A percentile compares a stretch with the other conserved stretches of the same genome.
Conservation (phyloP, 2,329 filamentous ascomycete species). For the Lomentospora prolificans region DNA sequence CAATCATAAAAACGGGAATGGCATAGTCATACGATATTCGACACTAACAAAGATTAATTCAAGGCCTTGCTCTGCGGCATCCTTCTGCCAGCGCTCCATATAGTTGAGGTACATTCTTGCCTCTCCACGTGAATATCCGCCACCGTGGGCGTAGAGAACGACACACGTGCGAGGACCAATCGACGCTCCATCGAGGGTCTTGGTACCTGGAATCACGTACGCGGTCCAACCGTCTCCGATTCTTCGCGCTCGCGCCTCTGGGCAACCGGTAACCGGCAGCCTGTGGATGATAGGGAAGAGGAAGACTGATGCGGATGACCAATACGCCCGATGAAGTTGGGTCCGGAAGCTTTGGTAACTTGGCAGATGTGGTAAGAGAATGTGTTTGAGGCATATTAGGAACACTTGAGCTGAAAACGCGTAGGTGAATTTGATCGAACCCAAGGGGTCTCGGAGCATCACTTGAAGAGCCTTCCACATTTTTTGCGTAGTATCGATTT, state of each 20-base stretch:
- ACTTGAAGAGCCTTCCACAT: not conserved
- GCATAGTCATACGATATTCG: not conserved
- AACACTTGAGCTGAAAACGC: not conserved
- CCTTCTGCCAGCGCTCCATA: not conserved
- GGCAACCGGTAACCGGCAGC: not conserved
- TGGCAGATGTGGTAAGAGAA: not conserved
- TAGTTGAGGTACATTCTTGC: conserved; percentile 1
- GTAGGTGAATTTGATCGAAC: not conserved
- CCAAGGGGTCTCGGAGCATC: not conserved
- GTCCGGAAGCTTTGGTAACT: not conserved
- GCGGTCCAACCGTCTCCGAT: not conserved
- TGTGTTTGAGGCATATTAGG: not conserved
- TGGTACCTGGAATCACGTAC: not conserved
- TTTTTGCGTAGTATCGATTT: not conserved
- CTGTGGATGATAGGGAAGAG: not conserved
- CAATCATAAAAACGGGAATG: not conserved
- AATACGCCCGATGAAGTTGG: not conserved
- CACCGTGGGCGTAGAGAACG: not conserved
- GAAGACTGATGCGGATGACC: not conserved
- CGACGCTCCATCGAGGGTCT: not conserved
- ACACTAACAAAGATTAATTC: not conserved
- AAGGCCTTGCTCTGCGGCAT: not conserved
- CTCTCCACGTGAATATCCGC: not conserved
- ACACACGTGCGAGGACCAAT: not conserved
- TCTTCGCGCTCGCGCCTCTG: not conserved